Base-by-base conservation (phyloP, 371 early-diverging fungal genomes). In the Haplosporangium sp. region DNA sequence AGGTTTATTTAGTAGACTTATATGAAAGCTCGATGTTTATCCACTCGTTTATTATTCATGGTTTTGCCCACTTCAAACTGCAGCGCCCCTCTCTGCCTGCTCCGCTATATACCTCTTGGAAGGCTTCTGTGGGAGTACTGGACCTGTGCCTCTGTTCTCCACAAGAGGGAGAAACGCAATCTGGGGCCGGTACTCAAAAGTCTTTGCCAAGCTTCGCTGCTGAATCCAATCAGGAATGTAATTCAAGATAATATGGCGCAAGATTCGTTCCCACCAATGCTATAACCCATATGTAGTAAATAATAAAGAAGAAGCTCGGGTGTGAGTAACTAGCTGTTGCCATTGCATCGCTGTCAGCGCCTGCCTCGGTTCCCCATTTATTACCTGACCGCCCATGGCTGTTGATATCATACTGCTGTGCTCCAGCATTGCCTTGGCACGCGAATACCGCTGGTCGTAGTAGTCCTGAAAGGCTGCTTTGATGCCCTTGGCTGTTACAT, bases 391-490 rank as follows among this genome's bases (percentile, higher is more conserved):
- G 4, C 29, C 29, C 29, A 29, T 29, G 29, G 29, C 29, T 56
- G 57, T 37, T 56, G 48, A 38, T n/a, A 20, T 64, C 12, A 45
- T 21, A 38, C 47, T 46, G 29, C 63, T 57, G 55, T 43, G 43
- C 18, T 63, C 43, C 9, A 64, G 41, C 20, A 63, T 54, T 13
- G 52, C 58, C 7, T 55, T 23, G 2, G 64, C 37, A 2, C 46
- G 58, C 3, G 50, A 40, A 16, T 56, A 62, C 5, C 71, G 52
- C 38, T 70, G 71, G 12, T 14, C 14, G 8, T 59, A 46, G 42
- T 59, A 70, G 9, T 63, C 64, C 16, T 45, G 52, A n/a, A 70
- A 70, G 7, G 60, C 71, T 0, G 50, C 60, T 13, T 52, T 59
- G 10, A 70, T 55, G 12, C 41, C 42, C 18, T 53, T 20, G 5